phyloP scores from a whole-genome alignment of 2,329 filamentous ascomycete genomes.

The Colletotrichum lindemuthianum region DNA sequence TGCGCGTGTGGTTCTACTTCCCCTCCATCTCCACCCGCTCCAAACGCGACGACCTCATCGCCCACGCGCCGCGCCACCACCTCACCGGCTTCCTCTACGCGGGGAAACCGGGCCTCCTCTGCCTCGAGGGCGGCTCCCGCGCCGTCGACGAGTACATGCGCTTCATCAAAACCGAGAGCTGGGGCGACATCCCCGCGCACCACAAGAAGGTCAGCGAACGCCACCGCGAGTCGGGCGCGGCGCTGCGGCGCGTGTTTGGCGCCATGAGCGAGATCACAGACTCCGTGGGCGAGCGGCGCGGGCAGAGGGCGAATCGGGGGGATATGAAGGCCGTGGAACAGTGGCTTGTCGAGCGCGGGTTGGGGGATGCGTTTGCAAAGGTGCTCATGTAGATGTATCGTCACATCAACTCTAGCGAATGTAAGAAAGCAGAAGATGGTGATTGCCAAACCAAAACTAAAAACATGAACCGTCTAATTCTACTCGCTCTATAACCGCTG shows the following conservation, averaged over 20 bases:
- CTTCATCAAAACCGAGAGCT: slow-evolving; percentile 71
- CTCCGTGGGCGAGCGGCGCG: slow-evolving; percentile 56
- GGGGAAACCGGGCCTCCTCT: slow-evolving; percentile 67
- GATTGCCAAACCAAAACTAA: not conserved
- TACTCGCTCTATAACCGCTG: slow-evolving; percentile 59
- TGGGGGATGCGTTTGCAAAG: slow-evolving; percentile 56
- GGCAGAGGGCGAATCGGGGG: slow-evolving; percentile 59
- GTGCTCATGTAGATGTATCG: slow-evolving; percentile 45
- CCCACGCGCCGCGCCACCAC: slow-evolving; percentile 59
- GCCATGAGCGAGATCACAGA: slow-evolving; percentile 69
- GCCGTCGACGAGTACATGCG: slow-evolving; percentile 68
- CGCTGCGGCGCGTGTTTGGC: slow-evolving; percentile 52
- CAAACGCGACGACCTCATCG: slow-evolving; percentile 67
- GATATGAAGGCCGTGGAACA: slow-evolving; percentile 64
- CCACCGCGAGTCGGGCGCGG: slow-evolving; percentile 50
- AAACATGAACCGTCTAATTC: not conserved
- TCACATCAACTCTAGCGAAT: no score
- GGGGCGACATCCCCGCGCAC: slow-evolving; percentile 69
- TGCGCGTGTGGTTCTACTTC: slow-evolving; percentile 72
- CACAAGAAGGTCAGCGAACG: slow-evolving; percentile 72
- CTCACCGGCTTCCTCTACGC: slow-evolving; percentile 70
- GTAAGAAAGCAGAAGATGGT: not conserved
- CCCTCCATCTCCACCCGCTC: slow-evolving; percentile 68
- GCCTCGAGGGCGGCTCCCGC: slow-evolving; percentile 58
- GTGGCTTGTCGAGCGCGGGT: slow-evolving; percentile 56